Conservation (phyloP, 805 yeast species). For the Candida orba region DNA sequence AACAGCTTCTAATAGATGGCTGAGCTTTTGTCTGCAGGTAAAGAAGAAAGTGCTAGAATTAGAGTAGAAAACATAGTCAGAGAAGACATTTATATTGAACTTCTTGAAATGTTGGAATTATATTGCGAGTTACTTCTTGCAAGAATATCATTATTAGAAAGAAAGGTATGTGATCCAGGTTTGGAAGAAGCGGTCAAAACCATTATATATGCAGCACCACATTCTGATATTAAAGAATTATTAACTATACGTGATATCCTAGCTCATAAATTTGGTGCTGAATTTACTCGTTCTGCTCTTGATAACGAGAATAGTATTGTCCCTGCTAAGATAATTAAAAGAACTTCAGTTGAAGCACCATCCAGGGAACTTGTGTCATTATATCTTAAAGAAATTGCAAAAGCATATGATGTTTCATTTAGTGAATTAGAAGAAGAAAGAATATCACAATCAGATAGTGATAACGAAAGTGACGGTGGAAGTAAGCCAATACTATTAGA, state of each 20-base stretch:
- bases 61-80: slow-evolving; percentile 79
- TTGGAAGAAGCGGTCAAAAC: slow-evolving; percentile 63
- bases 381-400: slow-evolving; percentile 74
- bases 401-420: slow-evolving; percentile 69
- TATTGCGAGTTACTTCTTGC: slow-evolving; percentile 80
- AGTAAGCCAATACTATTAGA: slow-evolving; percentile 31
- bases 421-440: slow-evolving; percentile 37
- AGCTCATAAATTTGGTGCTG: slow-evolving; percentile 57
- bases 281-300: slow-evolving; percentile 42
- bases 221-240: slow-evolving; percentile 73
- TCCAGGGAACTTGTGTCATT: slow-evolving; percentile 53
- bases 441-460: slow-evolving; percentile 27
- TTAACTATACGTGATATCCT: slow-evolving; percentile 53
- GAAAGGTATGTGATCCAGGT: slow-evolving; percentile 23
- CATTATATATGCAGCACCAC: slow-evolving; percentile 60
- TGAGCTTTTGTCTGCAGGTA: slow-evolving; percentile 58
- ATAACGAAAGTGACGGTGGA: slow-evolving; percentile 25
- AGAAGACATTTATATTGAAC: slow-evolving; percentile 73
- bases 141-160: slow-evolving; percentile 52
- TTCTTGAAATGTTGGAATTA: slow-evolving; percentile 70
- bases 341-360: slow-evolving; percentile 67
- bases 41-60: slow-evolving; percentile 76
- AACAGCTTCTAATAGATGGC: slow-evolving; percentile 42
- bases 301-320: slow-evolving; percentile 46
- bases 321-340: slow-evolving; percentile 57